phyloP scores from a whole-genome alignment of 495 filamentous ascomycete species.

The Choiromyces venosus region DNA sequence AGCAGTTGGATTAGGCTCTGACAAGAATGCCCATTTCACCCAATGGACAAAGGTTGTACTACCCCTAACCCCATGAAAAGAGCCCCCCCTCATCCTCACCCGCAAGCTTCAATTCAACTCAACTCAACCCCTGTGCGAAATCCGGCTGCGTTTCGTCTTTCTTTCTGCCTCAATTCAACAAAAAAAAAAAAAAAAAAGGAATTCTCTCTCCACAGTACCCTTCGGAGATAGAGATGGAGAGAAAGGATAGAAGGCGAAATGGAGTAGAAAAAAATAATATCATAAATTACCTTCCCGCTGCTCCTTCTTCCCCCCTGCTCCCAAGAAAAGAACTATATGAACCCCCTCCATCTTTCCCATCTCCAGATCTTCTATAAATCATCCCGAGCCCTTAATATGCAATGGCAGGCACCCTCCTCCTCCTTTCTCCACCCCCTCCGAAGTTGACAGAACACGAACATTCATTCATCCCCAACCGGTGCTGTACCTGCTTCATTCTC shows the following conservation, averaged over 20 bases:
- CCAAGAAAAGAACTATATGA: background rate
- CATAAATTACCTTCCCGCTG: background rate
- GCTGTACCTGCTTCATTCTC: constrained; percentile 39
- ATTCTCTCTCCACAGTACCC: background rate
- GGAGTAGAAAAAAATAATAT: background rate
- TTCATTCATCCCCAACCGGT: background rate
- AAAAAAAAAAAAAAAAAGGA: background rate
- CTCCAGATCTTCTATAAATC: background rate
- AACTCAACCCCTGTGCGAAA: too few relatives aligned
- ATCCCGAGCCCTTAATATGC: constrained; percentile 1
- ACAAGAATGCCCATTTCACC: background rate
- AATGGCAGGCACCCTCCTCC: background rate
- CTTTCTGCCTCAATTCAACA: background rate
- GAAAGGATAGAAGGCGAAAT: background rate
- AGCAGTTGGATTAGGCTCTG: background rate
- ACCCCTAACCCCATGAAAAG: background rate
- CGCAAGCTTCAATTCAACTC: background rate
- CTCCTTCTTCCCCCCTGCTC: background rate
- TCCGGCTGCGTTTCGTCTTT: background rate
- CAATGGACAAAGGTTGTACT: background rate
- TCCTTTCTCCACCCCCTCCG: too few relatives aligned
- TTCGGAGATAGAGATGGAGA: background rate
- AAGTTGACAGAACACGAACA: background rate
- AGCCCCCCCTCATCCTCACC: background rate
- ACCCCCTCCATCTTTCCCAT: background rate